Conservation (phyloP, 345 rosid species). For the Odontarrhena argentea region DNA sequence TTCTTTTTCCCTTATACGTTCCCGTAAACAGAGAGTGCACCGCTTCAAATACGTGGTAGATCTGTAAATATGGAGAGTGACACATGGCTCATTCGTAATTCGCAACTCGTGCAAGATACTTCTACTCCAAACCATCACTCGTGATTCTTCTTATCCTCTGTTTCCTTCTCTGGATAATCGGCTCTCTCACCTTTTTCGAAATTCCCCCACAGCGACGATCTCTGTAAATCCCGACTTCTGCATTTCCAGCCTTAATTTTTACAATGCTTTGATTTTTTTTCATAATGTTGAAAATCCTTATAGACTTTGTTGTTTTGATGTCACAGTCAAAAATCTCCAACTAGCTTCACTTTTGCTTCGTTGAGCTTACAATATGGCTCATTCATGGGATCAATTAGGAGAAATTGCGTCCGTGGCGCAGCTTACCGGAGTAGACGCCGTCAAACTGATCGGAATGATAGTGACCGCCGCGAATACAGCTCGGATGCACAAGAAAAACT, state of each 20-base stretch:
- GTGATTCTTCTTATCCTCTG: constrained; percentile 5
- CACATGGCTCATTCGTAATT: constrained; percentile 24
- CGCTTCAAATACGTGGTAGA: constrained; percentile 28
- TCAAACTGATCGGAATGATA: constrained; percentile 79
- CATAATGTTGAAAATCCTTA: neutral
- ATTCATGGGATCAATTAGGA: constrained; percentile 74
- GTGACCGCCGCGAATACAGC: constrained; percentile 81
- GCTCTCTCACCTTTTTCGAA: neutral
- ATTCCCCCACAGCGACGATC: neutral
- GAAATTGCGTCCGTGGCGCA: constrained; percentile 79
- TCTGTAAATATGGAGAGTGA: constrained; percentile 27
- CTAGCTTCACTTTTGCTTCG: too few relatives aligned
- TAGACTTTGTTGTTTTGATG: neutral
- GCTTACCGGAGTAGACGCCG: constrained; percentile 81
- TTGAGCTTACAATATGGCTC: constrained; percentile 55
- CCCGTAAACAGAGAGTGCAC: too few relatives aligned
- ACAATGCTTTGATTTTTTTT: neutral
- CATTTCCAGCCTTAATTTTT: constrained; percentile 2
- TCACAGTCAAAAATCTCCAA: constrained; percentile 37
- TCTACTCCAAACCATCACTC: constrained; percentile 11
- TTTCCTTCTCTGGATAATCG: constrained; percentile 13
- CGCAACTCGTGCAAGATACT: neutral
- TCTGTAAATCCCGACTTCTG: constrained; percentile 3
- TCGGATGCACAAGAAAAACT: constrained; percentile 90
- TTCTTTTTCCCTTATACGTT: too few relatives aligned